Evolutionary conservation across 352 stramenopile genomes (phyloP).

Genomic region (Phytopythium kandeliae): DNA sequence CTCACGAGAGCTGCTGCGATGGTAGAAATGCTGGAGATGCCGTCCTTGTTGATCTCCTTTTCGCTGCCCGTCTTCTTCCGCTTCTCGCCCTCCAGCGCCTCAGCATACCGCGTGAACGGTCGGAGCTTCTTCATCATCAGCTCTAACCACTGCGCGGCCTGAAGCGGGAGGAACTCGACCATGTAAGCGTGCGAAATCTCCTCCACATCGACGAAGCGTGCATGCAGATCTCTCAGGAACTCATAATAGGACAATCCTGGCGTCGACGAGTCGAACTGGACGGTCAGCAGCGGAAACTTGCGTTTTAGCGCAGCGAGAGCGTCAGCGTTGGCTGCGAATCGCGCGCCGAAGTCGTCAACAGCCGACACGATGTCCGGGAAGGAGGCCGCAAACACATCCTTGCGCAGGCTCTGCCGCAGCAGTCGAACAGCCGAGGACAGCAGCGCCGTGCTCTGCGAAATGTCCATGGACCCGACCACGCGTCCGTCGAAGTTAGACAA

Average conservation of each 20-base stretch:
- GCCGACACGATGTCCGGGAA: constrained; percentile 51
- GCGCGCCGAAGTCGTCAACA: constrained; percentile 47
- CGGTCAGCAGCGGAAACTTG: constrained; percentile 42
- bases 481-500: constrained; percentile 54
- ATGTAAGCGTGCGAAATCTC: constrained; percentile 47
- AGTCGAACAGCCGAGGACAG: constrained; percentile 52
- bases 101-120: constrained; percentile 62
- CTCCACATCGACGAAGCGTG: constrained; percentile 38
- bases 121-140: constrained; percentile 72
- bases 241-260: constrained; percentile 49
- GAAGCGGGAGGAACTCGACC: constrained; percentile 32
- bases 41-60: constrained; percentile 67
- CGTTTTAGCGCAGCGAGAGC: constrained; percentile 35
- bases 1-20: constrained; percentile 61
- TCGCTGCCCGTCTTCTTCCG: constrained; percentile 69
- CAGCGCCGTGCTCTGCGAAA: constrained; percentile 43
- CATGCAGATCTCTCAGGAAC: constrained; percentile 45
- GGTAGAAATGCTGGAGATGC: constrained; percentile 73
- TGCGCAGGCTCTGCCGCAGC: constrained; percentile 46
- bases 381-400: constrained; percentile 35
- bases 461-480: constrained; percentile 17
- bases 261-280: constrained; percentile 14
- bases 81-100: constrained; percentile 69
- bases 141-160: constrained; percentile 43
- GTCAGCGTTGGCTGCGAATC: constrained; percentile 25